phyloP scores from a whole-genome alignment of 495 filamentous ascomycete genomes.

The Bacidia rubella region DNA sequence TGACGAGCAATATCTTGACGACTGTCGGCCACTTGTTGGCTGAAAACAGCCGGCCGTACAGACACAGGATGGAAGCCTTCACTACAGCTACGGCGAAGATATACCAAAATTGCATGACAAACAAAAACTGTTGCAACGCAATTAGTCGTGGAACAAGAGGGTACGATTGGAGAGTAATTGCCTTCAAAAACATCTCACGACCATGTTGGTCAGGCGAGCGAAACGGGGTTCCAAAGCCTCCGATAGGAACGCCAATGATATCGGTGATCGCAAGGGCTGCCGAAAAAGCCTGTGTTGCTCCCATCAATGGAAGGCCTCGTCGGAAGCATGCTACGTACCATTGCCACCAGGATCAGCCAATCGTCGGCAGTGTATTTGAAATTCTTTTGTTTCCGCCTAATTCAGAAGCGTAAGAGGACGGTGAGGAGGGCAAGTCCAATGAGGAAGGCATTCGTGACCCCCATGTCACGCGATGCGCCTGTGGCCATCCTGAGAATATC shows the following conservation, averaged over 20 bases:
- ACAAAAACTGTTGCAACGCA: constrained; percentile 4
- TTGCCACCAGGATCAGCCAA: constrained; percentile 7
- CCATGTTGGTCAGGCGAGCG: not conserved
- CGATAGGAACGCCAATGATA: constrained; percentile 12
- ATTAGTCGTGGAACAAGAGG: not conserved
- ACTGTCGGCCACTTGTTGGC: not conserved
- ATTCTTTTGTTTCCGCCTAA: too few relatives aligned
- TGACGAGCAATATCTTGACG: not conserved
- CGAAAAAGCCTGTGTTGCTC: constrained; percentile 1
- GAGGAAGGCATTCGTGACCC: too few relatives aligned
- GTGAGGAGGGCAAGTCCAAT: too few relatives aligned
- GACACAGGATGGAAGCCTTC: constrained; percentile 10
- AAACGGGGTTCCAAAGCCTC: constrained; percentile 7
- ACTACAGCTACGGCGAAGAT: constrained; percentile 9
- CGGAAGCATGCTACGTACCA: not conserved
- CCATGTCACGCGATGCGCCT: too few relatives aligned
- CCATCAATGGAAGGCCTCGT: not conserved
- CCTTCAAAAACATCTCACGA: not conserved
- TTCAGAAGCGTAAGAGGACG: too few relatives aligned
- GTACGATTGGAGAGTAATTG: too few relatives aligned
- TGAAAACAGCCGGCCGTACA: constrained; percentile 12
- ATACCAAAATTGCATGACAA: constrained; percentile 13
- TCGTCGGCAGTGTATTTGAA: constrained; percentile 5
- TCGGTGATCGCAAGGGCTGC: constrained; percentile 9
- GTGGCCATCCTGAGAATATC: too few relatives aligned